Evolutionary conservation across 176 grass and related monocot genomes (phyloP), one percentile per base, ranked within the genome.

Genomic region (Raddia distichophylla): DNA sequence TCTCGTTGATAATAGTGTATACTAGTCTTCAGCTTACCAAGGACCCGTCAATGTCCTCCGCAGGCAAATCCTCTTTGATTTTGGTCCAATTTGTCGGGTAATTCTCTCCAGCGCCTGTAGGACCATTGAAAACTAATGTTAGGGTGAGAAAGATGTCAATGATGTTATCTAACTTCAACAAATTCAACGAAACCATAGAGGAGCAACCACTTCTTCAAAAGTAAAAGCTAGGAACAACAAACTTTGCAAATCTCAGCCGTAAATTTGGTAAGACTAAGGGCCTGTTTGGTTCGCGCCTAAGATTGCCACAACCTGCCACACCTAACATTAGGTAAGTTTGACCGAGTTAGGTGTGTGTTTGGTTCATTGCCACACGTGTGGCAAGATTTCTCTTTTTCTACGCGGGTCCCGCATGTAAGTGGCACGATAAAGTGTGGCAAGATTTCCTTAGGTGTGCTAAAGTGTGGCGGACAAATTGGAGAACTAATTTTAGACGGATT

Each of bases 11-110:
- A 69, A 44, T 27, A 80, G n/a, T n/a, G n/a, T n/a, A n/a, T n/a
- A n/a, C n/a, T n/a, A n/a, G 51, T 46, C 60, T 86, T 55, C 45
- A 43, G 22, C 61, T 91, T 89, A 94, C 92, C 89, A 94, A 49
- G 92, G 92, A 20, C 92, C 92, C 7, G 92, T 94, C 19, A 89
- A 71, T 33, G 92, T 94, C 86, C 92, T 94, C 69, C 80, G 78
- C 76, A 94, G 71, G 81, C 89, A 89, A 61, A 91, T 46, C 81
- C 89, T 91, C 83, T 94, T 94, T 13, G 89, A 77, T 8, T 71
- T 94, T 0, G 86, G 87, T 72, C 83, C 80, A 65, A 57, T 53
- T 83, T 89, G 86, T 43, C 82, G 42, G n/a, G 20, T 87, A 61
- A 75, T 62, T 63, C 60, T 86, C 86, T 91, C 89, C 20, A 84